A percentile compares a stretch with the other conserved stretches of the same genome.
These are phyloP conservation scores for Brettanomyces bruxellensis DNA, from an alignment of 805 yeast genomes.

Conservation along the genomic window DNA sequence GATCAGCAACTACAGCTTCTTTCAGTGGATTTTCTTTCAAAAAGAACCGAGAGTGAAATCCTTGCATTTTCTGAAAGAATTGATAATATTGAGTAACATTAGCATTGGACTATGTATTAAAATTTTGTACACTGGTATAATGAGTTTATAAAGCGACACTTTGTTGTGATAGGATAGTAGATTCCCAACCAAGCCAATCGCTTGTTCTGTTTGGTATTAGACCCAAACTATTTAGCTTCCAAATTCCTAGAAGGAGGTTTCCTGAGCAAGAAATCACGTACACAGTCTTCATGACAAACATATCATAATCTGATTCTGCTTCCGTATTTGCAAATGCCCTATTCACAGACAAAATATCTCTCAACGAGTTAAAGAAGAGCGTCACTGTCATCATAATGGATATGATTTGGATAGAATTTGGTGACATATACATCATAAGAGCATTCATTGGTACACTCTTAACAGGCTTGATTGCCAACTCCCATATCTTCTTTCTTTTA, in stretches of 20 bases:
- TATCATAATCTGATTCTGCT: constrained; percentile 14
- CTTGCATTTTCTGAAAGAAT: neutral
- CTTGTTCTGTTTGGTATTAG: constrained; percentile 77
- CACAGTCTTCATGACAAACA: constrained; percentile 16
- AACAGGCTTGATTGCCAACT: constrained; percentile 71
- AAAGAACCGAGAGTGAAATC: constrained; percentile 1
- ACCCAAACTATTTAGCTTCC: constrained; percentile 85
- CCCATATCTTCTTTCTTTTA: constrained; percentile 72
- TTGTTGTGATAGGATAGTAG: constrained; percentile 22
- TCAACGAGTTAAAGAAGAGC: constrained; percentile 71
- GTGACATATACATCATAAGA: constrained; percentile 88
- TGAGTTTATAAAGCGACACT: constrained; percentile 3
- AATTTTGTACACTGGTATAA: neutral
- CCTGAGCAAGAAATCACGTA: constrained; percentile 34
- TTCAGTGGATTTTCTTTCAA: constrained; percentile 14
- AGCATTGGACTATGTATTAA: too few species aligned
- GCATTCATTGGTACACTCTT: constrained; percentile 83
- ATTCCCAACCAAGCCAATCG: constrained; percentile 91
- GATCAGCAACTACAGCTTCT: constrained; percentile 11
- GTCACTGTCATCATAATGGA: constrained; percentile 85
- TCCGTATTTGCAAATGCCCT: constrained; percentile 36
- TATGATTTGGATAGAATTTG: constrained; percentile 79
- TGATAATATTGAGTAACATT: neutral
- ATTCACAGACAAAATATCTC: constrained; percentile 54
- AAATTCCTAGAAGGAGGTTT: constrained; percentile 66